Evolutionary conservation across 345 rosid species (phyloP), one percentile per base, ranked within the genome.

Genomic region (Eucalyptus marginata): DNA sequence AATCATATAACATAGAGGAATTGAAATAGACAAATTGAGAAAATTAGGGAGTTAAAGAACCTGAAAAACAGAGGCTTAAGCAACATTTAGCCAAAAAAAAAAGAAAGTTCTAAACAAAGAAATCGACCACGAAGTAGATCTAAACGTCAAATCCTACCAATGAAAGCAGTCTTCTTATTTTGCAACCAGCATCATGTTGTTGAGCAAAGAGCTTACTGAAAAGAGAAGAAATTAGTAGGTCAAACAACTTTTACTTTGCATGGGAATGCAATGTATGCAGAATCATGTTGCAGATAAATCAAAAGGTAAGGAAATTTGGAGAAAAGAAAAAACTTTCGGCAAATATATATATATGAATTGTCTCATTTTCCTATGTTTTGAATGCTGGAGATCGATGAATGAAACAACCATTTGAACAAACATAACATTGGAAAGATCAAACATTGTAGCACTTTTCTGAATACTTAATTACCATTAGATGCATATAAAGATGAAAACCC

Each of bases 391-490:
- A 56, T 56, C 3, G 27, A 22, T 56, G 62, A 56, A 22, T 10
- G 62, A 24, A 58, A 58, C 64, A 58, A 25, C 1, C 3, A 58
- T 24, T 58, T 2, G 0, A 10, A 58, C 13, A 27, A 58, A 25
- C 4, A 0, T 24, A 24, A 58, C 2, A 25, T 27, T 0, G 14
- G n/a, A 58, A 58, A 58, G 64, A 59, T 59, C 1, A 5, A 59
- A 59, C 31, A 11, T 59, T 12, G 31, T 27, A 7, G 31, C 7
- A 27, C 66, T 5, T 16, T 27, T 2, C 31, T 27, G 31, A 2
- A 27, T 27, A 3, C 7, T 27, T 5, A 6, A 59, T 27, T 27
- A 27, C 31, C 66, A 10, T 59, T 59, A 59, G 66, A 59, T 59
- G 13, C 31, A 59, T 59, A 25, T 10, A 5, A 12, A 59, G 31